Base-by-base conservation (phyloP, 139 green algal genomes). In the Auxenochlorella pyrenoidosa region DNA sequence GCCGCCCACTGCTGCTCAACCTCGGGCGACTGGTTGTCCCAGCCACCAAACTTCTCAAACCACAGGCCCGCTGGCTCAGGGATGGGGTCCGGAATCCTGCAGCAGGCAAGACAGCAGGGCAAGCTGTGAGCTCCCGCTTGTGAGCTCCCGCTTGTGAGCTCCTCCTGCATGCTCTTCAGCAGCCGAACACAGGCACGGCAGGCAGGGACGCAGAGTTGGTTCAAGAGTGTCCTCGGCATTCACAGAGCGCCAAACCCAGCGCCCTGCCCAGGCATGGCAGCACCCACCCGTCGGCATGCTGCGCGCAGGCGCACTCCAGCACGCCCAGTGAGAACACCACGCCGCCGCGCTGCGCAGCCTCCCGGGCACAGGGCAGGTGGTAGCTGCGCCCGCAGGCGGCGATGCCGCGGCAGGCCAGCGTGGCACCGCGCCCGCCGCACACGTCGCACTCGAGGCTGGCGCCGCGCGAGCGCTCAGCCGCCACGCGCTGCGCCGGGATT, bases 341-440 rank as follows among this genome's bases (percentile, higher is more conserved):
- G 40, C 28, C n/a, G n/a, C 24, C 36, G 8, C n/a, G 40, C 73
- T 83, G 73, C 44, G 73, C 84, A 0, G 84, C 84, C 2, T 71
- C 47, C 19, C 84, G 72, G 22, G 84, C 84, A 34, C 84, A 88
- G 44, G 84, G 73, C 73, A 85, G 65, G 84, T 88, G 84, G 43
- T 59, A 88, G 77, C 36, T 34, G n/a, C 26, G 13, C 32, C 34
- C 34, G 63, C 84, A 88, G 18, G n/a, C 73, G 3, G 32, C 5
- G 28, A 76, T 60, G 72, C 44, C 73, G 21, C 22, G 36, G 84
- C 84, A 88, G 63, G 18, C 5, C 21, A 88, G 43, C 16, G 66
- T 85, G 3, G 68, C 84, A 2, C 84, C 84, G 5, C 21, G 47
- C n/a, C 54, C 10, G 13, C 34, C 44, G 63, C 84, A 88, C 0